phyloP scores from a whole-genome alignment of 805 yeast genomes.

The Cyberlindnera xylosilytica region DNA sequence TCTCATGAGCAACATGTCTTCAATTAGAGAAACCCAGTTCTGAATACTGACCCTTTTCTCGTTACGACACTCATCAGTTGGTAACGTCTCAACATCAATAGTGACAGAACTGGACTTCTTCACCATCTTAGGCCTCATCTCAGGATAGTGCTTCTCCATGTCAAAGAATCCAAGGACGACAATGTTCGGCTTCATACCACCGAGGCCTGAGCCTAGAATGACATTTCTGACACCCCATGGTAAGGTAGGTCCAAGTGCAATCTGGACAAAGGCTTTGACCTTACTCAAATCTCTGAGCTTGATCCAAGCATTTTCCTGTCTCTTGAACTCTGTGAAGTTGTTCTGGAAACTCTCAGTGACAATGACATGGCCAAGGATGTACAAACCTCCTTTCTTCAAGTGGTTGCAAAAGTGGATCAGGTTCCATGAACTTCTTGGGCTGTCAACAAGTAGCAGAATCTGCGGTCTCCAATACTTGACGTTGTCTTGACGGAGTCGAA shows the following conservation, averaged over 20 bases:
- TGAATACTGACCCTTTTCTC: constrained; percentile 66
- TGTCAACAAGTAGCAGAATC: constrained; percentile 79
- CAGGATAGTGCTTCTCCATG: constrained; percentile 35
- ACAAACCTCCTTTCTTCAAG: constrained; percentile 91
- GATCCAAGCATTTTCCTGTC: constrained; percentile 79
- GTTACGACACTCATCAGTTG: constrained; percentile 75
- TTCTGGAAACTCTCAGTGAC: constrained; percentile 60
- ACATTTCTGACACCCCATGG: constrained; percentile 97
- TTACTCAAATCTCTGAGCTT: constrained; percentile 72
- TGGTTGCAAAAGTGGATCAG: constrained; percentile 90
- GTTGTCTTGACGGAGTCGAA: constrained; percentile 83
- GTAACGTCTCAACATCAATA: constrained; percentile 45
- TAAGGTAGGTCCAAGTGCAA: constrained; percentile 80
- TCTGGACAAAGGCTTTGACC: constrained; percentile 92
- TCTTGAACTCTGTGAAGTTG: constrained; percentile 63
- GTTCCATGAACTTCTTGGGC: constrained; percentile 91
- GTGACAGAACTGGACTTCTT: constrained; percentile 16
- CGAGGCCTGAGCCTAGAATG: constrained; percentile 90
- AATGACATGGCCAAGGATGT: constrained; percentile 88
- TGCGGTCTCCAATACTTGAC: constrained; percentile 99
- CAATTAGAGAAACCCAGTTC: constrained; percentile 91
- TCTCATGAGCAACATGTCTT: constrained; percentile 83
- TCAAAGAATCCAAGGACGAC: constrained; percentile 90
- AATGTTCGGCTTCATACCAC: constrained; percentile 97
- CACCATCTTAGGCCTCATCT: constrained; percentile 1